These are phyloP conservation scores for Pseudogymnoascus sp. DNA, from an alignment of 2,329 filamentous ascomycete species.

Conservation along the genomic window DNA sequence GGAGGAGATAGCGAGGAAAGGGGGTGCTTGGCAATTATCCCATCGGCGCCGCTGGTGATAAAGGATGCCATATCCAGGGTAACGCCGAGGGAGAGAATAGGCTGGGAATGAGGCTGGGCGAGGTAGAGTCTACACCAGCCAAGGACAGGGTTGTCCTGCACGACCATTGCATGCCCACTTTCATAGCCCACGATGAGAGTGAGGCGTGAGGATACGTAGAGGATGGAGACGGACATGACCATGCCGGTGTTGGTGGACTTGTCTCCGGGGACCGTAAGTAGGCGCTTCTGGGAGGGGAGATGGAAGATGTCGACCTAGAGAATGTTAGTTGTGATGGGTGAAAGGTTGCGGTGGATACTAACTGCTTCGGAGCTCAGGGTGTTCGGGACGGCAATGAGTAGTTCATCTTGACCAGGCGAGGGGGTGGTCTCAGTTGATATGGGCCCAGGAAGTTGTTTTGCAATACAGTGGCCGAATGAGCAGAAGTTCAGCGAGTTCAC, in stretches of 20 bases:
- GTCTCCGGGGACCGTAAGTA: conserved; percentile 48
- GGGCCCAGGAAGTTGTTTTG: not conserved
- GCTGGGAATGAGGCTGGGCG: conserved; percentile 66
- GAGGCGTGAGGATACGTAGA: conserved; percentile 44
- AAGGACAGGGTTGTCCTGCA: conserved; percentile 29
- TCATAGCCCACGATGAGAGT: conserved; percentile 76
- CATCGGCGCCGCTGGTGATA: conserved; percentile 77
- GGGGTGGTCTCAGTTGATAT: conserved; percentile 1
- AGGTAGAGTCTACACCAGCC: conserved; percentile 55
- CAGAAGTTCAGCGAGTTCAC: conserved; percentile 98
- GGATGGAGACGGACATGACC: conserved; percentile 75
- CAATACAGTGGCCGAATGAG: conserved; percentile 53
- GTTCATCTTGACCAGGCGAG: conserved; percentile 29
- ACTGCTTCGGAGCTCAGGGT: conserved; percentile 66
- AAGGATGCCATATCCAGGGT: conserved; percentile 45
- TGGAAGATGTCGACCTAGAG: conserved; percentile 73
- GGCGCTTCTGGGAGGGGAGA: conserved; percentile 66
- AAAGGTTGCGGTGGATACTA: conserved; percentile 24
- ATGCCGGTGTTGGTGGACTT: conserved; percentile 57
- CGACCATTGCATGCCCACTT: conserved; percentile 67
- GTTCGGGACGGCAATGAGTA: conserved; percentile 76
- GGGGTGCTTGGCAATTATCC: conserved; percentile 68
- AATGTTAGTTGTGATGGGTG: conserved; percentile 18
- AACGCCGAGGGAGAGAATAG: conserved; percentile 68
- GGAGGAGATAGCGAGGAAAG: conserved; percentile 37